These are phyloP conservation scores for Cystobasidiaceae sp. DNA, from an alignment of 1,284 basidiomycete genomes.

Conservation along the genomic window DNA sequence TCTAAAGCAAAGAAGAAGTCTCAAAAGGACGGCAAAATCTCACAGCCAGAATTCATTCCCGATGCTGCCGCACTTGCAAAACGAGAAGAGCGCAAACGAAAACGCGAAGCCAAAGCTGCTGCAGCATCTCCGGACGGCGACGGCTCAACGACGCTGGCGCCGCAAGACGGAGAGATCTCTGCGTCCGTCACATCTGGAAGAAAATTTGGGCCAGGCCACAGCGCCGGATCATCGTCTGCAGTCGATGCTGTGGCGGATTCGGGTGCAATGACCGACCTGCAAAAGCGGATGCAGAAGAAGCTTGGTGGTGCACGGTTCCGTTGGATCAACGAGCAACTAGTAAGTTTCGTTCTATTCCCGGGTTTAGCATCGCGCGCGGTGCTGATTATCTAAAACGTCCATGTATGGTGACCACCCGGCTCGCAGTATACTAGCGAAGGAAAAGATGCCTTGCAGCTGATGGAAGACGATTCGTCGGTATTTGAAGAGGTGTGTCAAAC, in stretches of 20 bases:
- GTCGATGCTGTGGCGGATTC: not conserved
- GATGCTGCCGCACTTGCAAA: constrained; percentile 24
- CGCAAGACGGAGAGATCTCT: too few species aligned
- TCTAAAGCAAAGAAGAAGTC: constrained; percentile 34
- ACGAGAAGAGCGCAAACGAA: constrained; percentile 7
- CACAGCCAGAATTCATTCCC: constrained; percentile 13
- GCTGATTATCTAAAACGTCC: not conserved
- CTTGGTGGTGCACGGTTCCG: constrained; percentile 42
- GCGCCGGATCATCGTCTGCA: not conserved
- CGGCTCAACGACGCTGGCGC: too few species aligned
- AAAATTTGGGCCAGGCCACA: not conserved
- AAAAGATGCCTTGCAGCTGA: constrained; percentile 65
- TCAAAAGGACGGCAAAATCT: constrained; percentile 1
- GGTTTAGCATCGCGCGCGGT: too few species aligned
- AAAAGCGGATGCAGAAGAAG: constrained; percentile 35
- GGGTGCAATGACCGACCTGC: constrained; percentile 24
- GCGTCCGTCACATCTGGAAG: not conserved
- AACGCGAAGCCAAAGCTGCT: not conserved
- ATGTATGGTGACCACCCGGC: not conserved
- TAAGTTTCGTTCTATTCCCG: not conserved
- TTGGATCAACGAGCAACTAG: constrained; percentile 42
- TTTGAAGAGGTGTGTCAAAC: constrained; percentile 61
- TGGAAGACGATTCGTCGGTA: constrained; percentile 68
- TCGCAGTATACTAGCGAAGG: constrained; percentile 53
- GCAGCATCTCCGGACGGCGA: not conserved